phyloP scores from a whole-genome alignment of 768 basidiomycete genomes.

The Gloeophyllum trabeum region DNA sequence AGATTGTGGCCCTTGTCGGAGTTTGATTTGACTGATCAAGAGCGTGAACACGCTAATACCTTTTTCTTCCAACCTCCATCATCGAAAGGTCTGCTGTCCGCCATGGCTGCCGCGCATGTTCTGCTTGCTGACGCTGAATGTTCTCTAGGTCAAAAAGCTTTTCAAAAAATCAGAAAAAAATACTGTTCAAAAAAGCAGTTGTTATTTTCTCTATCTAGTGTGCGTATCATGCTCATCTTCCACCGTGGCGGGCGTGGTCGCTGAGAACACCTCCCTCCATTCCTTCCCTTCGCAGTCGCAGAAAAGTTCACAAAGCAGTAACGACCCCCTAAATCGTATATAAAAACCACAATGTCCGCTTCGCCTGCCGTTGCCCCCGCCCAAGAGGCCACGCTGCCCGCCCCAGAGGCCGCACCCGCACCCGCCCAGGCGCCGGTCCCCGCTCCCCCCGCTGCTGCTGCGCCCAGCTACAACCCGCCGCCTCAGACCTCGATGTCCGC shows the following conservation, averaged over 20 bases:
- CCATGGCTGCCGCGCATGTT: constrained; percentile 6
- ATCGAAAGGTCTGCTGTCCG: constrained; percentile 36
- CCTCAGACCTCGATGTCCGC: constrained; percentile 42
- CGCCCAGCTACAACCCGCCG: constrained; percentile 42
- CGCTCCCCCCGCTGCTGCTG: constrained; percentile 41
- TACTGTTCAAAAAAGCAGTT: constrained; percentile 62
- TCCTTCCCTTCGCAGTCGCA: constrained; percentile 29
- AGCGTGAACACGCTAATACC: constrained; percentile 10
- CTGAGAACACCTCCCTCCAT: constrained; percentile 8
- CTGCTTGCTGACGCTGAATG: not conserved
- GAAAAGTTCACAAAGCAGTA: constrained; percentile 91
- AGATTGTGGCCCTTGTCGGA: too few relatives aligned
- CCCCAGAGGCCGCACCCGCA: constrained; percentile 33
- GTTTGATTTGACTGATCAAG: too few relatives aligned
- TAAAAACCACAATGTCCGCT: constrained; percentile 26
- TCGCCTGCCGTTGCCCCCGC: constrained; percentile 19
- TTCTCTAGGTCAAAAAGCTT: constrained; percentile 15
- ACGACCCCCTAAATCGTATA: constrained; percentile 52
- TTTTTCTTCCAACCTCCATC: constrained; percentile 55
- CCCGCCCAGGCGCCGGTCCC: constrained; percentile 28
- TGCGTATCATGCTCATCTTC: constrained; percentile 21
- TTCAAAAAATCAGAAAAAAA: constrained; percentile 63
- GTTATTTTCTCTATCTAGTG: constrained; percentile 63
- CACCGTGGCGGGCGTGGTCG: constrained; percentile 5
- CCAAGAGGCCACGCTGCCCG: constrained; percentile 25